phyloP scores from a whole-genome alignment of 108 stramenopile species.

The Cyclotella sp. region DNA sequence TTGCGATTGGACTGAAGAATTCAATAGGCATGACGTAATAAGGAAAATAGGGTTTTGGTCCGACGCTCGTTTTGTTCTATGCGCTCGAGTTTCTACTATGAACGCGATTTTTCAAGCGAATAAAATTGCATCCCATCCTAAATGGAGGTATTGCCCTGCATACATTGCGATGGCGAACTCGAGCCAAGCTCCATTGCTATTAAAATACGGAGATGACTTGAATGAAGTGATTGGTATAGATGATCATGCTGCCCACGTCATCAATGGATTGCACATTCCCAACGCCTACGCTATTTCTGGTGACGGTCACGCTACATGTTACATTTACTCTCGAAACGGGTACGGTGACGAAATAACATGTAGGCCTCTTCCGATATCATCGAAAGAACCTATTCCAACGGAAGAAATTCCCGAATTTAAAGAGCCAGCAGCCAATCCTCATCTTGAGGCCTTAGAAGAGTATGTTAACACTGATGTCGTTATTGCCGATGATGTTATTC shows the following conservation, averaged over 20 bases:
- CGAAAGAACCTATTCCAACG: conserved; percentile 20
- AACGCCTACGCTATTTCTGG: conserved; percentile 19
- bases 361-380: neutral
- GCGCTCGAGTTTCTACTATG: neutral
- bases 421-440: conserved; percentile 12
- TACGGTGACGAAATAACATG: neutral
- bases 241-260: conserved; percentile 14
- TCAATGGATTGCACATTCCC: neutral
- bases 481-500: conserved; percentile 26
- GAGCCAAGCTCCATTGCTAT: neutral
- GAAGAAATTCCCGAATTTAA: conserved; percentile 13
- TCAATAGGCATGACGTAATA: neutral
- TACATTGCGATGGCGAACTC: neutral
- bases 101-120: neutral
- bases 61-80: neutral
- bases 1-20: conserved; percentile 9
- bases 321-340: conserved; percentile 3
- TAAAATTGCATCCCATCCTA: neutral
- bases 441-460: conserved; percentile 2
- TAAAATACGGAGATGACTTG: neutral
- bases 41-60: neutral
- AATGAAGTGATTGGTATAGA: conserved; percentile 20
- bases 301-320: neutral
- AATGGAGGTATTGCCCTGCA: conserved; percentile 7
- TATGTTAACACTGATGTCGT: conserved; percentile 17